Evolutionary conservation across 2,329 filamentous ascomycete species (phyloP).

Genomic region (Rugonectria rugulosa): DNA sequence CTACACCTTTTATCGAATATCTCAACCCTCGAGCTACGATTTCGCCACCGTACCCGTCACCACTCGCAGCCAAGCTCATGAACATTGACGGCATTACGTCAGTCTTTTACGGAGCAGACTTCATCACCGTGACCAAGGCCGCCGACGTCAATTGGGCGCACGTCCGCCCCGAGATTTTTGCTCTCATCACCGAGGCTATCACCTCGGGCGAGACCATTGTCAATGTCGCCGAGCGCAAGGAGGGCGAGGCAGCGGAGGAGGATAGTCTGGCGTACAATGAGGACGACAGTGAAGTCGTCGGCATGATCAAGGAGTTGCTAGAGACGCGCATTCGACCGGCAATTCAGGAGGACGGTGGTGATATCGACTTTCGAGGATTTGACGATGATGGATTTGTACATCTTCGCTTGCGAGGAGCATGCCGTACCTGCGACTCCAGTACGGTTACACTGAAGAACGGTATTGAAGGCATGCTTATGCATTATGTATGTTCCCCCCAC

Average conservation of each 20-base stretch:
- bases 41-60: constrained; percentile 87
- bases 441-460: constrained; percentile 97
- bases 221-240: constrained; percentile 69
- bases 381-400: constrained; percentile 80
- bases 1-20: constrained; percentile 88
- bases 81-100: constrained; percentile 94
- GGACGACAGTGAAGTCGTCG: constrained; percentile 90
- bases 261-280: constrained; percentile 86
- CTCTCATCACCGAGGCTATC: constrained; percentile 91
- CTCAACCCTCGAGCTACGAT: constrained; percentile 87
- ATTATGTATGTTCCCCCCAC: constrained; percentile 73
- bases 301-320: constrained; percentile 98
- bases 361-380: constrained; percentile 95
- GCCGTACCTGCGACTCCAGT: constrained; percentile 94
- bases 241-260: constrained; percentile 57
- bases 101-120: constrained; percentile 93
- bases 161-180: constrained; percentile 94
- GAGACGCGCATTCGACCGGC: constrained; percentile 94
- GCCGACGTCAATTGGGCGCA: constrained; percentile 91
- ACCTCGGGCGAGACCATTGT: constrained; percentile 85
- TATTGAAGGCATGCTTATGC: constrained; percentile 98
- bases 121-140: constrained; percentile 95
- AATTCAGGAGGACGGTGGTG: constrained; percentile 96
- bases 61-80: constrained; percentile 87
- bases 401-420: constrained; percentile 89